phyloP scores from a whole-genome alignment of 495 filamentous ascomycete genomes.

The Annulohypoxylon maeteangense region DNA sequence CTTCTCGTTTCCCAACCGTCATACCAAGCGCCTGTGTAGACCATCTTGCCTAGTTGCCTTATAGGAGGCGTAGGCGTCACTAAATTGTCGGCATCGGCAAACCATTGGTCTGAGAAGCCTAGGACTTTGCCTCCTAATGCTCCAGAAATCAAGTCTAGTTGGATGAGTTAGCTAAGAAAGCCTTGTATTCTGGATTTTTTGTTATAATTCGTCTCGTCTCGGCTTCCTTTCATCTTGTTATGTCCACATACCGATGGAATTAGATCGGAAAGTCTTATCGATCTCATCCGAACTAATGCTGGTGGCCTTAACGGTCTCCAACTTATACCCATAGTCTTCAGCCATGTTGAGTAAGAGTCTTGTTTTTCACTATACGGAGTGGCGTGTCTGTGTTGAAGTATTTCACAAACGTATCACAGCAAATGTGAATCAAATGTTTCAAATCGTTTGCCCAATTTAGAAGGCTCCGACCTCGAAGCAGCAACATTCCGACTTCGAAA shows the following conservation, averaged over 20 bases:
- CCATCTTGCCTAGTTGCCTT: slow-evolving; percentile 81
- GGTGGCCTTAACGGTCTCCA: slow-evolving; percentile 60
- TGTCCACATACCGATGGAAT: slow-evolving; percentile 68
- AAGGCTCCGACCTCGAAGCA: slow-evolving; percentile 11
- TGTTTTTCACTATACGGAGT: not conserved
- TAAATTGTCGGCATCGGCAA: slow-evolving; percentile 84
- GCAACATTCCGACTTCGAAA: slow-evolving; percentile 37
- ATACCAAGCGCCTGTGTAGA: slow-evolving; percentile 90
- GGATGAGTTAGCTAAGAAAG: slow-evolving; percentile 25
- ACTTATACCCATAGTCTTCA: slow-evolving; percentile 56
- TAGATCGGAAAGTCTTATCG: slow-evolving; percentile 75
- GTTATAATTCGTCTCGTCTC: not conserved
- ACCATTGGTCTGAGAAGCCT: slow-evolving; percentile 87
- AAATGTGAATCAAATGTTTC: slow-evolving; percentile 8
- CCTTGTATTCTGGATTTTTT: not conserved
- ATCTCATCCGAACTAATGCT: slow-evolving; percentile 68
- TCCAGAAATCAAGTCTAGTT: slow-evolving; percentile 77
- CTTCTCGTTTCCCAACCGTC: slow-evolving; percentile 95
- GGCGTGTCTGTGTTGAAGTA: slow-evolving; percentile 1
- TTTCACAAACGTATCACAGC: slow-evolving; percentile 7
- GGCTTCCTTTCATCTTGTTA: not conserved
- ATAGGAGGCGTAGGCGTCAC: slow-evolving; percentile 79
- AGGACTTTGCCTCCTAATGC: slow-evolving; percentile 79
- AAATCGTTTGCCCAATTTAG: not conserved
- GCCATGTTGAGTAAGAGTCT: slow-evolving; percentile 31